Percentiles rank a stretch among this genome's conserved stretches.
These are phyloP conservation scores for Leccinellum albellum DNA, from an alignment of 768 basidiomycete species.

Conservation along the genomic window DNA sequence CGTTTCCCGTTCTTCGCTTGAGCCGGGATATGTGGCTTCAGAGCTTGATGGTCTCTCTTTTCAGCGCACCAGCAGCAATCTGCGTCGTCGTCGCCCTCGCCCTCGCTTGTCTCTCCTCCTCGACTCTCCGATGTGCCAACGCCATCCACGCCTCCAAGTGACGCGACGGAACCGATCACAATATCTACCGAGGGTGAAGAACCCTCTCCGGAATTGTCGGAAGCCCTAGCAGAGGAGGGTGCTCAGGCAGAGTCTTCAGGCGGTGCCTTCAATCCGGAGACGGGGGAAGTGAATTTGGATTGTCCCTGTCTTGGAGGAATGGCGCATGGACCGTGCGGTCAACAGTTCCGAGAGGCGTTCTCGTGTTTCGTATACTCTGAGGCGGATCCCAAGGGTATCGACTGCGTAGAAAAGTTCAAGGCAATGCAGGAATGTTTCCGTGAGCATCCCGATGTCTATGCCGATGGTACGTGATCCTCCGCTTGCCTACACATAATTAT, in stretches of 20 bases:
- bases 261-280: slow-evolving; percentile 89
- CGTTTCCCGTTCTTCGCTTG: not conserved
- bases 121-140: slow-evolving; percentile 18
- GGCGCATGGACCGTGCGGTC: slow-evolving; percentile 95
- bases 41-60: not conserved
- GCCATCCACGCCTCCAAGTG: slow-evolving; percentile 11
- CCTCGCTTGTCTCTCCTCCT: slow-evolving; percentile 1
- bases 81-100: not conserved
- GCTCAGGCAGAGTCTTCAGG: slow-evolving; percentile 29
- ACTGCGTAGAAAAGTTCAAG: slow-evolving; percentile 97
- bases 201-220: slow-evolving; percentile 6
- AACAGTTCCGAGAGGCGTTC: slow-evolving; percentile 91
- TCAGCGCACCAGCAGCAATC: not conserved
- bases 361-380: slow-evolving; percentile 95
- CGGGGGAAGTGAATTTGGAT: slow-evolving; percentile 99
- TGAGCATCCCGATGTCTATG: slow-evolving; percentile 93
- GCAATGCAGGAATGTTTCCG: slow-evolving; percentile 98
- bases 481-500: not conserved
- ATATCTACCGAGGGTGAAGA: slow-evolving; percentile 4
- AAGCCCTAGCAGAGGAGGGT: slow-evolving; percentile 16
- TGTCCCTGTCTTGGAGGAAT: slow-evolving; percentile 98
- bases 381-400: slow-evolving; percentile 93
- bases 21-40: not conserved
- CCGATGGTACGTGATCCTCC: slow-evolving; percentile 62
- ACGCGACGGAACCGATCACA: slow-evolving; percentile 14